Conservation (phyloP, 192 early-diverging fungal genomes). For the Coemansia sp. region DNA sequence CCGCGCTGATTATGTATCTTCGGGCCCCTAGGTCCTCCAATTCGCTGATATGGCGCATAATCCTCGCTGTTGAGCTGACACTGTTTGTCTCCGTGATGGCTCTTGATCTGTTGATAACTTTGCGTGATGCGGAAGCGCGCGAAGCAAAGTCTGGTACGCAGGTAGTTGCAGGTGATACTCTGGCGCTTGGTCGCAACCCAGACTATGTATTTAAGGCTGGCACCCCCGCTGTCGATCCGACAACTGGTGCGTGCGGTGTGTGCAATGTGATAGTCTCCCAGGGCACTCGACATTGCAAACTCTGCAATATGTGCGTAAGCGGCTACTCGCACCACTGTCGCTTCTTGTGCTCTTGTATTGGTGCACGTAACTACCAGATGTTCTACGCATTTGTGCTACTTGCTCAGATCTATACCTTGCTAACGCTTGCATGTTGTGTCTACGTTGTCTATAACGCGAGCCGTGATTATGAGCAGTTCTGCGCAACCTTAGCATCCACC, state of each 20-base stretch:
- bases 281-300: conserved; percentile 46
- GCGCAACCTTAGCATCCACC: conserved; percentile 13
- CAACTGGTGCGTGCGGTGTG: conserved; percentile 29
- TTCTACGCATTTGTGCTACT: conserved; percentile 28
- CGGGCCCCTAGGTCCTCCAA: conserved; percentile 8
- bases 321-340: conserved; percentile 54
- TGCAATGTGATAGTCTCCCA: conserved; percentile 19
- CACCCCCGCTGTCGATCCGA: conserved; percentile 32
- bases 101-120: conserved; percentile 16
- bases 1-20: conserved; percentile 26
- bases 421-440: conserved; percentile 25
- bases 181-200: conserved; percentile 18
- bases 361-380: conserved; percentile 31
- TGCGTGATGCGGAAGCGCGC: conserved; percentile 32
- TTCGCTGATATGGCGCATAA: conserved; percentile 8
- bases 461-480: conserved; percentile 16
- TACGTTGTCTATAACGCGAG: conserved; percentile 18
- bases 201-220: conserved; percentile 40
- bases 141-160: conserved; percentile 14
- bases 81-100: conserved; percentile 18
- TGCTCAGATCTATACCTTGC: conserved; percentile 18
- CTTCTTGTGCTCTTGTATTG: conserved; percentile 50
- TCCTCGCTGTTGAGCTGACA: conserved; percentile 13
- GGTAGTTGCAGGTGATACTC: not conserved
- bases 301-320: conserved; percentile 53